Base-by-base conservation (phyloP, 257 asterid species). In the Jasminum sambac region DNA sequence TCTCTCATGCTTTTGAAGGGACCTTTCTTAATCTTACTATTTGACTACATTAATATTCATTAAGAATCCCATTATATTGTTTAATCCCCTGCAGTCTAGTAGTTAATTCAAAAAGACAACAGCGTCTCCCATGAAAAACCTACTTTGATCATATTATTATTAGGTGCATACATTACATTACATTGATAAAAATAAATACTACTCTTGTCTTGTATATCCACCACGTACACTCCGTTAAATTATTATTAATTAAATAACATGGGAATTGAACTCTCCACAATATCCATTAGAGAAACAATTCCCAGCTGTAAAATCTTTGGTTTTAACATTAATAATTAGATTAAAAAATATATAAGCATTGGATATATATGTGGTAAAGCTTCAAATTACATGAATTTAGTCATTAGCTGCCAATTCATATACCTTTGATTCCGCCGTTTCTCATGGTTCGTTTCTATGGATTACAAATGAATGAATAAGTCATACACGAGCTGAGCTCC, bases 391-490 rank as follows among this genome's bases (percentile, higher is more conserved):
- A 70, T 72, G 85, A 81, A 81, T 76, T 68, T 81, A 76, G 83
- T 67, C 79, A 67, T 69, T 52, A 70, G 74, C 71, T 66, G 67
- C 72, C 69, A 62, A 60, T 74, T 76, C 78, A 34, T 14, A 72
- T 14, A 75, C 77, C 85, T 72, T 60, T 74, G 85, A 81, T 78
- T 75, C 85, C 79, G 81, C 72, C 85, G 81, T 24, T 34, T 63
- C 76, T 60, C 55, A 23, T 72, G 85, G 26, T 11, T 63, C 46
- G 16, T 39, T 30, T 30, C 36, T 30, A 30, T 30, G 36, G 36
- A 30, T 30, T 30, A 30, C 36, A 30, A 30, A 30, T 30, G 36
- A 30, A 30, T 30, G 36, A 30, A 30, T 30, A 4, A 30, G 36
- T 30, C 36, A 4, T 30, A 30, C 36, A 30, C 4, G 36, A 30